These are phyloP conservation scores for Tuber aestivum DNA, from an alignment of 495 filamentous ascomycete genomes.

Conservation along the genomic window DNA sequence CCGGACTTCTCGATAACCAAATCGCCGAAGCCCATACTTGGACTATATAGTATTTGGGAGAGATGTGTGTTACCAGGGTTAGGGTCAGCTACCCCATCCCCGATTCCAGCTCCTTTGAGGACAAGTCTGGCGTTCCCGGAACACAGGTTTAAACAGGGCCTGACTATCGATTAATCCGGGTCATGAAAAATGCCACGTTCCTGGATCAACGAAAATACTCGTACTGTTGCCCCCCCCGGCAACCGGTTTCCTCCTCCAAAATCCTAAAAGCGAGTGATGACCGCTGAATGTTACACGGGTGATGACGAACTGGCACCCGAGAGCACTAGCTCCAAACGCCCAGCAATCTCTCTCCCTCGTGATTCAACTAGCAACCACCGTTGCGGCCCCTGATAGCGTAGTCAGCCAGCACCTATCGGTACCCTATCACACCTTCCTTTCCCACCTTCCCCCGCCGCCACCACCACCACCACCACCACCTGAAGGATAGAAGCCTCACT, in stretches of 20 bases:
- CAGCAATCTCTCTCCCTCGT: not conserved
- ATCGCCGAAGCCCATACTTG: not conserved
- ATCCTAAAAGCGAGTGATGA: not conserved
- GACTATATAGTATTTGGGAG: not conserved
- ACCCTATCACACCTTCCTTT: not conserved
- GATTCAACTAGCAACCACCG: slow-evolving; percentile 14
- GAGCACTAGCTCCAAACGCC: slow-evolving; percentile 10
- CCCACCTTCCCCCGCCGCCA: slow-evolving; percentile 14
- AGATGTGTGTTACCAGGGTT: not conserved
- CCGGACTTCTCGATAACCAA: not conserved
- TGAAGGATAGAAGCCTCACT: not conserved
- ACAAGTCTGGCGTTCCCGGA: not conserved
- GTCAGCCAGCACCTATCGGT: not conserved
- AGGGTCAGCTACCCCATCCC: not conserved
- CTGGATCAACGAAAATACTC: not conserved
- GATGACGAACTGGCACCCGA: not conserved
- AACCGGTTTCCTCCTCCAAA: not conserved
- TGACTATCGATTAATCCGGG: not conserved
- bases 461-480: not conserved
- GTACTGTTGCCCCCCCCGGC: not conserved
- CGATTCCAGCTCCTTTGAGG: not conserved
- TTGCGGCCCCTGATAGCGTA: not conserved
- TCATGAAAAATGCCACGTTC: not conserved
- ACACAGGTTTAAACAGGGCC: not conserved
- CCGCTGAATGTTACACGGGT: not conserved